Percentiles rank a stretch among this genome's conserved stretches.
phyloP scores from a whole-genome alignment of 441 rosid genomes.

The Gossypium schwendimanii region DNA sequence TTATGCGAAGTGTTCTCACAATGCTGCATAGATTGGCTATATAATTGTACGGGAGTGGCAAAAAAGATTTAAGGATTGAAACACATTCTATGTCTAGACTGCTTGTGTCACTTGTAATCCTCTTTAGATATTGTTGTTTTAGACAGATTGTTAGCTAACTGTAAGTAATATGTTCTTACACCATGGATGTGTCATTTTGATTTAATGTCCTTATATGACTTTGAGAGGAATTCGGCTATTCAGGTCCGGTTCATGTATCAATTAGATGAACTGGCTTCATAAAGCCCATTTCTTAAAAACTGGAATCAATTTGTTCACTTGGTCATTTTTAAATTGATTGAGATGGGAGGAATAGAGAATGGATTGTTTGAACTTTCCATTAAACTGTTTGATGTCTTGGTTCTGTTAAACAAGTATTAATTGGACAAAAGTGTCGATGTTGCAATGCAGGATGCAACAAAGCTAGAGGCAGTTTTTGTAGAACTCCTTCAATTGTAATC shows the following conservation, averaged over 20 bases:
- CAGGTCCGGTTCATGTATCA: not conserved
- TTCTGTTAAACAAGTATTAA: not conserved
- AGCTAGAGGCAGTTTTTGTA: conserved; percentile 8
- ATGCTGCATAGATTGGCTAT: not conserved
- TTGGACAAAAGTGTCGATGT: not conserved
- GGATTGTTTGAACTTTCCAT: not conserved
- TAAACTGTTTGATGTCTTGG: not conserved
- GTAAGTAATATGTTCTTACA: not conserved
- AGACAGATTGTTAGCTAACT: not conserved
- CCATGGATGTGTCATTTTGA: not conserved
- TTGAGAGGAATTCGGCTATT: not conserved
- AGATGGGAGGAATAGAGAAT: not conserved
- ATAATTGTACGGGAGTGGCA: not conserved
- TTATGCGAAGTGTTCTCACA: not conserved
- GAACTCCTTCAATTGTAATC: not conserved
- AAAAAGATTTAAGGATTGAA: not conserved
- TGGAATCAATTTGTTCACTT: not conserved
- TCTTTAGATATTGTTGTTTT: not conserved
- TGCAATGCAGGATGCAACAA: not conserved
- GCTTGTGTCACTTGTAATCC: not conserved
- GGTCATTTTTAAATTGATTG: not conserved
- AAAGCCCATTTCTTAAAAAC: not conserved
- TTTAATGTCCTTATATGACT: not conserved
- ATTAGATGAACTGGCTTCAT: not conserved
- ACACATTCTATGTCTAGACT: not conserved